Evolutionary conservation across 805 yeast species (phyloP).

Genomic region (Metschnikowia anglica): DNA sequence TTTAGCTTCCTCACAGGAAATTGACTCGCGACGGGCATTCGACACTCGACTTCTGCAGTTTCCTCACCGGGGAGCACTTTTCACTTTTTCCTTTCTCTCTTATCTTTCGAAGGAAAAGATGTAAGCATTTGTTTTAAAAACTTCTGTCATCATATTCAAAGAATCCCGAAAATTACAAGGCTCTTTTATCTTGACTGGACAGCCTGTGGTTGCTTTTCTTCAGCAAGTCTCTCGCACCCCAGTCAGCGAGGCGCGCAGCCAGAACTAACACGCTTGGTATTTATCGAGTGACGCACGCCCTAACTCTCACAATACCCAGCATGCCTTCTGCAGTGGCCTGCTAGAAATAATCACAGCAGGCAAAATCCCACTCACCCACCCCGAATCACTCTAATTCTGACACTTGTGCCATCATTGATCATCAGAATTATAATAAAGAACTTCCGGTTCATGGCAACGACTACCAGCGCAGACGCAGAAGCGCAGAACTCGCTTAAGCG

Average conservation of each 20-base stretch:
- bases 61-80: no score
- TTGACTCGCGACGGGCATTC: no score
- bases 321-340: neutral
- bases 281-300: conserved; percentile 9
- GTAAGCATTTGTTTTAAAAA: no score
- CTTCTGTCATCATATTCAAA: no score
- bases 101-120: neutral
- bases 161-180: no score
- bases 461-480: conserved; percentile 3
- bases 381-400: neutral
- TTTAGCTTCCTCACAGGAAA: neutral
- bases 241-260: neutral
- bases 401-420: neutral
- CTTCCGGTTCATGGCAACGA: conserved; percentile 4
- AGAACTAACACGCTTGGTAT: neutral
- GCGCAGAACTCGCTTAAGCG: conserved; percentile 14
- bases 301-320: neutral
- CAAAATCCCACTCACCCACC: neutral
- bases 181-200: no score
- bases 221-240: no score
- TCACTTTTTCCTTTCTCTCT: no score
- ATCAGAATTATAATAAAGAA: no score
- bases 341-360: neutral
- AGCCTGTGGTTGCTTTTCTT: no score
- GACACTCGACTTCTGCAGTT: no score